These are phyloP conservation scores for Vigna hirtella DNA, from an alignment of 306 rosid genomes.

Conservation along the genomic window DNA sequence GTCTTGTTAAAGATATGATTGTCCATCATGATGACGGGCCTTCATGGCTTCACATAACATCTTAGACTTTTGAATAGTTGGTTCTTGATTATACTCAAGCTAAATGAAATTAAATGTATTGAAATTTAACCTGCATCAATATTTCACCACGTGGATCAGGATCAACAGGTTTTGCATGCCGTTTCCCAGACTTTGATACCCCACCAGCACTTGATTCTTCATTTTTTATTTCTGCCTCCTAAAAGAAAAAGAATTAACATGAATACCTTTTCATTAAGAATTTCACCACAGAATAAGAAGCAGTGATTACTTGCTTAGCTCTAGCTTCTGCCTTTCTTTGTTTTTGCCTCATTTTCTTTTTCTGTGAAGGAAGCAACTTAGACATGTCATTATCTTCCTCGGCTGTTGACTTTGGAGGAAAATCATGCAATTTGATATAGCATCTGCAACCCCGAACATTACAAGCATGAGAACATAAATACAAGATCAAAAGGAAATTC, in stretches of 20 bases:
- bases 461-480: conserved; percentile 37
- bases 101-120: conserved; percentile 20
- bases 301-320: conserved; percentile 80
- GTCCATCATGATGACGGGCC: conserved; percentile 3
- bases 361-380: conserved; percentile 92
- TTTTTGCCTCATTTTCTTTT: conserved; percentile 97
- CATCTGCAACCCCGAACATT: conserved; percentile 65
- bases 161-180: conserved; percentile 87
- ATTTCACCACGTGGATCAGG: conserved; percentile 93
- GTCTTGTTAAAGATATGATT: background rate
- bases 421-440: conserved; percentile 85
- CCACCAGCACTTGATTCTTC: conserved; percentile 76
- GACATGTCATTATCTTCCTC: conserved; percentile 89
- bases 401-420: conserved; percentile 78
- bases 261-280: conserved; percentile 32
- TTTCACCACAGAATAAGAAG: conserved; percentile 36
- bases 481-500: conserved; percentile 24
- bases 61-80: conserved; percentile 10
- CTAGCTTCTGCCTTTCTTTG: conserved; percentile 98
- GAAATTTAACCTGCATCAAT: conserved; percentile 79
- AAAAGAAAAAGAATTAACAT: conserved; percentile 44
- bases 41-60: conserved; percentile 22
- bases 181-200: conserved; percentile 86
- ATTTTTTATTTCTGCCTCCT: conserved; percentile 94
- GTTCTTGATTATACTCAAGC: conserved; percentile 15